Evolutionary conservation across 1,284 basidiomycete species (phyloP).

Genomic region (Apiotrichum laibachii): DNA sequence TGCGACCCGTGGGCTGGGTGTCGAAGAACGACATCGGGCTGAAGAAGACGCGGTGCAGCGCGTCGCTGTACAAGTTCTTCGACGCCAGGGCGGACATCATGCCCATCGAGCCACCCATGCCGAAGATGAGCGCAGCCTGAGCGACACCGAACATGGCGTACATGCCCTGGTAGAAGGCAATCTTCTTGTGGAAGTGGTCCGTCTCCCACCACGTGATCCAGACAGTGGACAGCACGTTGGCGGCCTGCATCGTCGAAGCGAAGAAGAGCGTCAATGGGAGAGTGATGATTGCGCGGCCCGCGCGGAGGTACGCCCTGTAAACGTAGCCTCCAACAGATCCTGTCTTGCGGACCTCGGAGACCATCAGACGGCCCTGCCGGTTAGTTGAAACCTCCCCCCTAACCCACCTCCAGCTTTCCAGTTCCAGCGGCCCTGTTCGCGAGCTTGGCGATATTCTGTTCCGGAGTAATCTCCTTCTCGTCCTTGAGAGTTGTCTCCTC

Average conservation of each 20-base stretch:
- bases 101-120: conserved; percentile 60
- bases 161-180: conserved; percentile 66
- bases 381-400: neutral
- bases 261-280: conserved; percentile 60
- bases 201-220: conserved; percentile 72
- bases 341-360: conserved; percentile 56
- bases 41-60: conserved; percentile 61
- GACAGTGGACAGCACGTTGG: conserved; percentile 50
- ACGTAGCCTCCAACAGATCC: conserved; percentile 64
- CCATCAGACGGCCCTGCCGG: conserved; percentile 47
- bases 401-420: conserved; percentile 57
- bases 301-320: conserved; percentile 65
- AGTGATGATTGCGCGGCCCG: conserved; percentile 61
- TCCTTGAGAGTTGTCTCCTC: conserved; percentile 24
- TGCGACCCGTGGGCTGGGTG: conserved; percentile 64
- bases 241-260: conserved; percentile 63
- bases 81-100: conserved; percentile 61
- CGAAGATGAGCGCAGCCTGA: conserved; percentile 63
- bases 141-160: conserved; percentile 62
- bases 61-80: conserved; percentile 59
- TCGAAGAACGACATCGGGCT: conserved; percentile 71
- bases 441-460: conserved; percentile 18
- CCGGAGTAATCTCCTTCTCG: conserved; percentile 8
- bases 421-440: conserved; percentile 57
- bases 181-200: conserved; percentile 43